These are phyloP conservation scores for Rutstroemia sp. DNA, from an alignment of 2,329 filamentous ascomycete genomes.

Conservation along the genomic window DNA sequence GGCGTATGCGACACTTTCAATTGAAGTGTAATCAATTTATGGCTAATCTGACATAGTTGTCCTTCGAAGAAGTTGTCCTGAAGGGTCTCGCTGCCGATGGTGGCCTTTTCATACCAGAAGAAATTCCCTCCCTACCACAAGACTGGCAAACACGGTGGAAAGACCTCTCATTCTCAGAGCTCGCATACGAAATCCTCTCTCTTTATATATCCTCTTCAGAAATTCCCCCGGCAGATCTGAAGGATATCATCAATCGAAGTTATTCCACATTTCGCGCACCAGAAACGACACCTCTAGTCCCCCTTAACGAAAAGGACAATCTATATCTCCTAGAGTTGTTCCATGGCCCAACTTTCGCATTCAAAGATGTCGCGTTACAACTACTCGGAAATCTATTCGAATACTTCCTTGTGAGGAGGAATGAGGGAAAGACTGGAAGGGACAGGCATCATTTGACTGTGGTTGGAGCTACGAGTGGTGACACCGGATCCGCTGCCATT, in stretches of 20 bases:
- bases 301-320: conserved; percentile 64
- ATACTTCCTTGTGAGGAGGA: conserved; percentile 72
- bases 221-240: conserved; percentile 74
- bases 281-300: conserved; percentile 71
- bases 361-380: conserved; percentile 91
- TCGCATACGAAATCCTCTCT: conserved; percentile 78
- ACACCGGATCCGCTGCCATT: conserved; percentile 91
- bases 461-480: conserved; percentile 78
- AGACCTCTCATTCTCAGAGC: conserved; percentile 69
- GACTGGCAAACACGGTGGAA: conserved; percentile 67
- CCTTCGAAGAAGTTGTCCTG: conserved; percentile 85
- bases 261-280: conserved; percentile 83
- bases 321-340: conserved; percentile 89
- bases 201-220: conserved; percentile 81
- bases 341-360: conserved; percentile 90
- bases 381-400: conserved; percentile 96
- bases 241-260: conserved; percentile 72
- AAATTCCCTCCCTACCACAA: conserved; percentile 58
- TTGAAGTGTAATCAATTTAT: conserved; percentile 6
- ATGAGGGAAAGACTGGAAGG: conserved; percentile 57
- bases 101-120: conserved; percentile 82
- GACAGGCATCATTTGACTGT: conserved; percentile 72
- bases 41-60: conserved; percentile 48
- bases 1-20: conserved; percentile 38
- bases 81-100: conserved; percentile 83